Conservation (phyloP, 2,329 filamentous ascomycete species). For the Plenodomus lindquistii region DNA sequence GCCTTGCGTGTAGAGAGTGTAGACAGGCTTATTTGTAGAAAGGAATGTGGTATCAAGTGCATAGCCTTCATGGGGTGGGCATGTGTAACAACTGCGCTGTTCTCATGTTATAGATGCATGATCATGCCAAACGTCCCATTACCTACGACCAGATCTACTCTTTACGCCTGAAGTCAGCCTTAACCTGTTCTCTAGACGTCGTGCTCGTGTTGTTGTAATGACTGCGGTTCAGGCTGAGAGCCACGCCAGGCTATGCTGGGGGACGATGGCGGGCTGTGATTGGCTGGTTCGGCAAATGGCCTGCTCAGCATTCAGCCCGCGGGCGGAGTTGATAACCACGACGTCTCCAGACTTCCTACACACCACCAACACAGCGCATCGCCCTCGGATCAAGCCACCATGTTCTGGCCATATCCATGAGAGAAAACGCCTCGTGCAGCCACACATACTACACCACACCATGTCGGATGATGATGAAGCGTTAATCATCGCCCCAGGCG, state of each 20-base stretch:
- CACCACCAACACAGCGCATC: conserved; percentile 10
- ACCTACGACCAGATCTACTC: too few relatives aligned
- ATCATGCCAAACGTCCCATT: too few relatives aligned
- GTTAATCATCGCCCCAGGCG: conserved; percentile 58
- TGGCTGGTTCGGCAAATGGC: background rate
- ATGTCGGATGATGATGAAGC: conserved; percentile 41
- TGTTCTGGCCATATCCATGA: conserved; percentile 59
- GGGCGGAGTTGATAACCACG: conserved; percentile 13
- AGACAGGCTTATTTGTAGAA: too few relatives aligned
- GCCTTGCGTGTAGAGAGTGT: too few relatives aligned
- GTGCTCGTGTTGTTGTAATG: background rate
- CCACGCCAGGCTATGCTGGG: background rate
- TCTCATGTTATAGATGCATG: too few relatives aligned
- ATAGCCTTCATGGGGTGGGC: too few relatives aligned
- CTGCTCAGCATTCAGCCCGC: conserved; percentile 3
- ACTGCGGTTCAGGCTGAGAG: background rate
- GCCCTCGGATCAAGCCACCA: conserved; percentile 28
- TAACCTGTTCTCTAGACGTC: too few relatives aligned
- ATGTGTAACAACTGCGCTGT: too few relatives aligned
- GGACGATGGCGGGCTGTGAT: background rate
- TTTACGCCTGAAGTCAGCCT: too few relatives aligned
- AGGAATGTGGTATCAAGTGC: too few relatives aligned
- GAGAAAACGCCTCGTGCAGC: conserved; percentile 23
- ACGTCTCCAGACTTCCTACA: background rate
- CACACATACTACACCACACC: conserved; percentile 4